Base-by-base conservation (phyloP, 2,329 filamentous ascomycete genomes). In the Verticillium longisporum region DNA sequence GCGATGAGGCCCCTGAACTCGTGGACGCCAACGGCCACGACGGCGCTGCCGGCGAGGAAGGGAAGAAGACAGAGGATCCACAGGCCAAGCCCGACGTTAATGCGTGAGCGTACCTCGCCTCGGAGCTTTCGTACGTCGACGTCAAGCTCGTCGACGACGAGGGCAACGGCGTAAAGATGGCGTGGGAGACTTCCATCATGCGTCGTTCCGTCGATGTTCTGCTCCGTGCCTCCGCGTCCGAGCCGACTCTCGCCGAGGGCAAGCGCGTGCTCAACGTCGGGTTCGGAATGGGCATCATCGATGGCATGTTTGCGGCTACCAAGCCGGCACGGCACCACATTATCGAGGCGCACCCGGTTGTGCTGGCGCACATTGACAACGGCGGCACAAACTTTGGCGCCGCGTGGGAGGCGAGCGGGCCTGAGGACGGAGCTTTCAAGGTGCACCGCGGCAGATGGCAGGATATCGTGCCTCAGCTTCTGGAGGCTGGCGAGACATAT, bases 141-240 rank as follows among this genome's bases (percentile, higher is more conserved):
- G 82, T 82, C 65, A 88, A 88, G 62, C 83, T 95, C 2, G 81
- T 95, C 6, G 91, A 95, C 70, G 81, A 85, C 3, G 84, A 87
- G 65, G 82, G 86, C 64, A 96, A 96, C 72, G 91, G 90, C 59
- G 90, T 96, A 55, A 96, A 96, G 92, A 96, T 96, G 92, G 83
- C 88, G 45, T 96, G 92, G 92, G 92, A 96, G 74, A 89, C 88
- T 1, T 85, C 88, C 65, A 95, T 96, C 68, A 96, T 96, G 92
- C 83, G 84, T 62, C 83, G 84, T 58, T 91, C 89, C 60, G 91
- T 92, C 55, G 82, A 88, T 64, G 82, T 85, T 15, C 78, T 96
- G 1, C 79, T 88, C 5, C 57, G 57, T 18, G 15, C 26, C 13
- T 33, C 54, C 5, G 26, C 54, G 4, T 33, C 31, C 15, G 26